A percentile compares a stretch with the other conserved stretches of the same genome.
phyloP scores from a whole-genome alignment of 179 eudicot species.

The Actinidia arguta region DNA sequence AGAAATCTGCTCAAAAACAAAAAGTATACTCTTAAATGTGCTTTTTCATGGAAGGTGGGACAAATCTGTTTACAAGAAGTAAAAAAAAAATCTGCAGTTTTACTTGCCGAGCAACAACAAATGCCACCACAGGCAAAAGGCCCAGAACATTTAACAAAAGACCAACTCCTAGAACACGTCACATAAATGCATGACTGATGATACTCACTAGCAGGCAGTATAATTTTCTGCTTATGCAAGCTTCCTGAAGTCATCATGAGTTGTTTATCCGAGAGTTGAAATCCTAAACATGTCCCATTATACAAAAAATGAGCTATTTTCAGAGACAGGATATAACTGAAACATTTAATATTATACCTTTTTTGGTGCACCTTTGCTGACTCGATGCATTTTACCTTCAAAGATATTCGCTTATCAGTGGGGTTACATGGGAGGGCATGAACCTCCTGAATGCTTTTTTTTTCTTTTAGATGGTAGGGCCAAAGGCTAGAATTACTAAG shows the following conservation, averaged over 20 bases:
- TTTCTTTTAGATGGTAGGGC: no score
- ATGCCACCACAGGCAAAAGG: slow-evolving; percentile 54
- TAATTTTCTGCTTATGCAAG: slow-evolving; percentile 71
- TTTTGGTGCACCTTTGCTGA: no score
- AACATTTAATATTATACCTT: no score
- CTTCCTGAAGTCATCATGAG: slow-evolving; percentile 42
- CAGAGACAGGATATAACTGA: no score
- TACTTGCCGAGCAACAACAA: slow-evolving; percentile 71
- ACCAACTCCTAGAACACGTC: slow-evolving; percentile 75
- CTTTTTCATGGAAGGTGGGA: not conserved
- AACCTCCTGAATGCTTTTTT: no score
- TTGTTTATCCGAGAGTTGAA: slow-evolving; percentile 44
- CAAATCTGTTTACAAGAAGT: not conserved
- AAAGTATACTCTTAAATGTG: slow-evolving; percentile 4
- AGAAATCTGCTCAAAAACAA: slow-evolving; percentile 56
- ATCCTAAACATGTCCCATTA: slow-evolving; percentile 54
- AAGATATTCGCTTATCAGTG: no score
- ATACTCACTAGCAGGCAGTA: slow-evolving; percentile 83
- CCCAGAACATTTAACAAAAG: slow-evolving; percentile 73
- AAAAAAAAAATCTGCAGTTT: slow-evolving; percentile 11
- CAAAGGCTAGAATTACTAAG: no score
- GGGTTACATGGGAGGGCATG: no score
- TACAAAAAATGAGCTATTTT: not conserved
- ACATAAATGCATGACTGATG: slow-evolving; percentile 79
- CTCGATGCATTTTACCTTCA: no score